Base-by-base conservation (phyloP, 192 early-diverging fungal genomes). In the Podila verticillata region DNA sequence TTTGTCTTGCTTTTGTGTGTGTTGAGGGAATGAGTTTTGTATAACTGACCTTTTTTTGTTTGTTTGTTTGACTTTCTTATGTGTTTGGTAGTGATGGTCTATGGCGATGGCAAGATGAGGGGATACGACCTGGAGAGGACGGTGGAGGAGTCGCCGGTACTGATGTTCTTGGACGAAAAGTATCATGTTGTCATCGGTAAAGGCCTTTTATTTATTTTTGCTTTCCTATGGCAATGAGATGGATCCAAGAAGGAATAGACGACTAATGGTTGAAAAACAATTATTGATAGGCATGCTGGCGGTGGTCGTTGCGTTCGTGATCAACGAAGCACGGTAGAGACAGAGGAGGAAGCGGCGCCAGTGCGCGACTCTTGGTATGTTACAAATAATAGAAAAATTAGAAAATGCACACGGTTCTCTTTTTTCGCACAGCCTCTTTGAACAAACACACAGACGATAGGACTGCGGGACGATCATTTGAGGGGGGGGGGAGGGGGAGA, bases 141-240 rank as follows among this genome's bases (percentile, higher is more conserved):
- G 7, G 28, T 20, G 10, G 68, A 70, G 12, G 54, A 48, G 0
- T 78, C 74, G 4, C 28, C 74, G 9, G 28, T 44, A 4, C 13
- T 66, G 0, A 0, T 26, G 31, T 78, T 78, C 58, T 19, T 78
- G 7, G 20, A 13, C 2, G 74, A 78, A 13, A 78, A 66, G 47
- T 70, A 61, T 48, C 68, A 31, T 6, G 74, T 70, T 49, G 74
- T 78, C 22, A 78, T 78, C 19, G 74, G 74, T 70, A 70, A n/a
- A 30, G 66, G 19, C 4, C 7, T 10, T 7, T 48, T 19, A 32
- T 47, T 57, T 48, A 5, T 39, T 63, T 57, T 7, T 58, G 30
- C 29, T 47, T 39, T 44, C 17, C 39, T 15, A 44, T 29, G 12
- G 63, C n/a, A n/a, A n/a, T n/a, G 29, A 22, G 35, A n/a, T 13